Evolutionary conservation across 2,329 filamentous ascomycete genomes (phyloP).

Genomic region (Myriosclerotinia curreyana): DNA sequence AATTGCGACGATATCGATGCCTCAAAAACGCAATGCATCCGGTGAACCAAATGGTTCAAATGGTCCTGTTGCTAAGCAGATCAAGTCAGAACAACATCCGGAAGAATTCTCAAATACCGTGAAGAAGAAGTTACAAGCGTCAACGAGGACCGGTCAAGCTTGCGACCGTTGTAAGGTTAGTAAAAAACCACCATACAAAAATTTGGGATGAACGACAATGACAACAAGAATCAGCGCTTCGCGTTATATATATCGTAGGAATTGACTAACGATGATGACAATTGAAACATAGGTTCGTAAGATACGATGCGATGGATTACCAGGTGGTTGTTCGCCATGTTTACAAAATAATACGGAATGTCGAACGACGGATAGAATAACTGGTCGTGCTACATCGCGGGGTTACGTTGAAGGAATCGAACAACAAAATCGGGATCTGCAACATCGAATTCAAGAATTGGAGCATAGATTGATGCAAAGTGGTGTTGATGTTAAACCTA

Average conservation of each 20-base stretch:
- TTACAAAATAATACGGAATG: slow-evolving; percentile 72
- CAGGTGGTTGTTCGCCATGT: slow-evolving; percentile 80
- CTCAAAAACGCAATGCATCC: slow-evolving; percentile 31
- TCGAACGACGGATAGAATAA: slow-evolving; percentile 80
- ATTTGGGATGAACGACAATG: neutral
- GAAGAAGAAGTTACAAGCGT: slow-evolving; percentile 53
- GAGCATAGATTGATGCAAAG: slow-evolving; percentile 61
- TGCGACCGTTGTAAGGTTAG: slow-evolving; percentile 84
- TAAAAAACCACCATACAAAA: neutral
- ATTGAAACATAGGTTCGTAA: slow-evolving; percentile 62
- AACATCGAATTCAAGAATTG: slow-evolving; percentile 64
- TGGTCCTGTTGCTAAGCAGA: slow-evolving; percentile 30
- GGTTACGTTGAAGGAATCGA: slow-evolving; percentile 78
- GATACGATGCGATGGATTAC: slow-evolving; percentile 79
- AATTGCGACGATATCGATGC: slow-evolving; percentile 34
- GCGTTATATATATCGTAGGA: neutral
- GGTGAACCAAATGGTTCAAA: slow-evolving; percentile 27
- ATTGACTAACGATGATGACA: neutral
- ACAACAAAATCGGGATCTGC: slow-evolving; percentile 65
- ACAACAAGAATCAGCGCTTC: neutral
- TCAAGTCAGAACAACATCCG: slow-evolving; percentile 35
- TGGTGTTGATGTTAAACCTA: slow-evolving; percentile 55
- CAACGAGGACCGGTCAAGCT: slow-evolving; percentile 72
- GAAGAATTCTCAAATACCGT: slow-evolving; percentile 43
- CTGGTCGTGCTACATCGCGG: slow-evolving; percentile 72